Conservation (phyloP, 352 stramenopile species). For the Globisporangium parvum region DNA sequence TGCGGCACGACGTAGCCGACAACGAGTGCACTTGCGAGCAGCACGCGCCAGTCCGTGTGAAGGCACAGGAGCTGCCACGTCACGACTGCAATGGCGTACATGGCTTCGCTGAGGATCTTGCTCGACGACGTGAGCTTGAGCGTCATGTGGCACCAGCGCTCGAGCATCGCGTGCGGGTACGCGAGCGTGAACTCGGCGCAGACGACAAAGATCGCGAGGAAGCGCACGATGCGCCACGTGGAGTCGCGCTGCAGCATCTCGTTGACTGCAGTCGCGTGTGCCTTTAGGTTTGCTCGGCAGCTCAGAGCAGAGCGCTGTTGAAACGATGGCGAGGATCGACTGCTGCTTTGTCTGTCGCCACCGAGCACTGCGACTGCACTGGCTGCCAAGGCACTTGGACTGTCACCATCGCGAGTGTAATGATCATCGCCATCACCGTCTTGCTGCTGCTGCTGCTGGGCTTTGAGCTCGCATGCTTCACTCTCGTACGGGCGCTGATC, state of each 20-base stretch:
- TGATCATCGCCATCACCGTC: too few relatives aligned
- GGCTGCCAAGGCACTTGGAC: too few relatives aligned
- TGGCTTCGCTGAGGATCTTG: constrained; percentile 39
- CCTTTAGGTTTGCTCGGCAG: neutral
- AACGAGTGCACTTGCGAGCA: constrained; percentile 22
- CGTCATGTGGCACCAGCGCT: constrained; percentile 33
- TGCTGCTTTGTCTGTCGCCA: neutral
- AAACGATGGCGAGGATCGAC: neutral
- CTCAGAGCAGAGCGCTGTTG: neutral
- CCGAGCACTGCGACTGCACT: too few relatives aligned
- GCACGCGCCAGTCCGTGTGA: constrained; percentile 37
- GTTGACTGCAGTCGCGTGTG: constrained; percentile 21
- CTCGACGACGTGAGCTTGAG: constrained; percentile 32
- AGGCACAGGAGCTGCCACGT: constrained; percentile 44
- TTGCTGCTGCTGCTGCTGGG: too few relatives aligned
- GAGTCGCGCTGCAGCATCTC: constrained; percentile 27
- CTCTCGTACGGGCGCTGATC: neutral
- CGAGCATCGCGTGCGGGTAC: constrained; percentile 38
- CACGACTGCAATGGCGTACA: constrained; percentile 34
- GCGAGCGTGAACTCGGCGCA: constrained; percentile 52
- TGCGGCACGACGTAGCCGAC: constrained; percentile 33
- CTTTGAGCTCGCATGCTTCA: neutral
- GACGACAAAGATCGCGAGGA: constrained; percentile 55
- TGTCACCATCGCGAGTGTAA: too few relatives aligned
- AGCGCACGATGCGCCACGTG: constrained; percentile 38